Evolutionary conservation across 768 basidiomycete species (phyloP).

Genomic region (Tulasnella sp.): DNA sequence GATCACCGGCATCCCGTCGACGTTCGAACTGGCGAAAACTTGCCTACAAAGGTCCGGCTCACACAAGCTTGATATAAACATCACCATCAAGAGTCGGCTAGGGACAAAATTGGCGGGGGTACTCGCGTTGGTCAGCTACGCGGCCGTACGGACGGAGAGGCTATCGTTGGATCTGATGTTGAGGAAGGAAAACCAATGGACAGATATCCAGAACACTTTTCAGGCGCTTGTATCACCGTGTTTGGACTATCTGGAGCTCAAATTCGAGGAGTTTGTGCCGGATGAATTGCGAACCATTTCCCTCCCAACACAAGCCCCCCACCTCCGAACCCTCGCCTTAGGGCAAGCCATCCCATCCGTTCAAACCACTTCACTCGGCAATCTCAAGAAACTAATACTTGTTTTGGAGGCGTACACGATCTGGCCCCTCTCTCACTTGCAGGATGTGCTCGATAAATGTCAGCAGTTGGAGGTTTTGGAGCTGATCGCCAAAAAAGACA

Average conservation of each 20-base stretch:
- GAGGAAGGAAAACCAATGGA: background rate
- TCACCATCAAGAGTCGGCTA: background rate
- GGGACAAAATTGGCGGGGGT: background rate
- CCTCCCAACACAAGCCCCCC: background rate
- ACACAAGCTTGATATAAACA: background rate
- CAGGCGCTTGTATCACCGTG: background rate
- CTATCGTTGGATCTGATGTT: background rate
- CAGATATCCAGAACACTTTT: background rate
- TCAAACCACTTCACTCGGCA: background rate
- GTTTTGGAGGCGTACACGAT: background rate
- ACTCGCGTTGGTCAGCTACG: background rate
- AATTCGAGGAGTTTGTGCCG: background rate
- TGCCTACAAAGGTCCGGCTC: background rate
- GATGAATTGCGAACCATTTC: background rate
- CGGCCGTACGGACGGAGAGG: background rate
- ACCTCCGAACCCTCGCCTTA: background rate
- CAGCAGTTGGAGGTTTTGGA: background rate
- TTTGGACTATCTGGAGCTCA: background rate
- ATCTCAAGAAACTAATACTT: background rate
- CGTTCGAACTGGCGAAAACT: background rate
- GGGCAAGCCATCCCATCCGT: background rate
- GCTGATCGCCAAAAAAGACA: background rate
- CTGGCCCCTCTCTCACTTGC: background rate
- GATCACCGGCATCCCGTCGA: background rate
- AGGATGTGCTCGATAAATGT: background rate